Percentiles rank a stretch among this genome's conserved stretches.
phyloP scores from a whole-genome alignment of 257 asterid genomes.

The Nicotiana paniculata region DNA sequence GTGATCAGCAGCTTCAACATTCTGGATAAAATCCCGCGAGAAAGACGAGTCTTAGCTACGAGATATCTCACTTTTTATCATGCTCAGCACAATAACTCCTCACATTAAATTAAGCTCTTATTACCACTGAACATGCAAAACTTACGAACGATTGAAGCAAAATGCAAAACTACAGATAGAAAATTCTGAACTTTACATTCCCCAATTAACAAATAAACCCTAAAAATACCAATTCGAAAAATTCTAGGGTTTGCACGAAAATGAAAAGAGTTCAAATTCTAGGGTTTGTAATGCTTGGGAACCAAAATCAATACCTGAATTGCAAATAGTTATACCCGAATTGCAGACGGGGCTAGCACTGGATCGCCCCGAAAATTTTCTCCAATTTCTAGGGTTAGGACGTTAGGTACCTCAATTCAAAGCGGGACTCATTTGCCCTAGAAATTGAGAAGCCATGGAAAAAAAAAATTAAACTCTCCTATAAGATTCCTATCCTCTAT shows the following conservation, averaged over 20 bases:
- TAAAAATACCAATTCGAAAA: neutral
- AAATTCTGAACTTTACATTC: constrained; percentile 13
- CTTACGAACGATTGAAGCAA: constrained; percentile 28
- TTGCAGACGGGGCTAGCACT: constrained; percentile 7
- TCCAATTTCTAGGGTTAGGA: constrained; percentile 37
- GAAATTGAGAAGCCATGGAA: constrained; percentile 11
- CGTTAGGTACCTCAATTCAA: constrained; percentile 20
- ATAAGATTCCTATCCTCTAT: neutral
- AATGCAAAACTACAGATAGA: constrained; percentile 30
- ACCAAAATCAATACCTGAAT: constrained; percentile 27
- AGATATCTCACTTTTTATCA: constrained; percentile 11
- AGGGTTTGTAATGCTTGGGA: constrained; percentile 18
- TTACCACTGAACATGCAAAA: constrained; percentile 17
- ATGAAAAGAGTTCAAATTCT: constrained; percentile 18
- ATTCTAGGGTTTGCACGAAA: constrained; percentile 32
- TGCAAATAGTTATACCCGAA: constrained; percentile 7
- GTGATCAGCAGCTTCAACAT: constrained; percentile 5
- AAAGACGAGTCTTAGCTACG: constrained; percentile 10
- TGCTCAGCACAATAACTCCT: constrained; percentile 16
- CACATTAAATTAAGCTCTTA: constrained; percentile 9
- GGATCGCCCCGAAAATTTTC: constrained; percentile 17
- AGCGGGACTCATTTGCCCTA: constrained; percentile 29
- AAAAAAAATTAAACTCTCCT: constrained; percentile 14
- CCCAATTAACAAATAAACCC: constrained; percentile 8
- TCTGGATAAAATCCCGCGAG: constrained; percentile 6